Base-by-base conservation (phyloP, 352 stramenopile genomes). In the Phytophthora colocasiae region DNA sequence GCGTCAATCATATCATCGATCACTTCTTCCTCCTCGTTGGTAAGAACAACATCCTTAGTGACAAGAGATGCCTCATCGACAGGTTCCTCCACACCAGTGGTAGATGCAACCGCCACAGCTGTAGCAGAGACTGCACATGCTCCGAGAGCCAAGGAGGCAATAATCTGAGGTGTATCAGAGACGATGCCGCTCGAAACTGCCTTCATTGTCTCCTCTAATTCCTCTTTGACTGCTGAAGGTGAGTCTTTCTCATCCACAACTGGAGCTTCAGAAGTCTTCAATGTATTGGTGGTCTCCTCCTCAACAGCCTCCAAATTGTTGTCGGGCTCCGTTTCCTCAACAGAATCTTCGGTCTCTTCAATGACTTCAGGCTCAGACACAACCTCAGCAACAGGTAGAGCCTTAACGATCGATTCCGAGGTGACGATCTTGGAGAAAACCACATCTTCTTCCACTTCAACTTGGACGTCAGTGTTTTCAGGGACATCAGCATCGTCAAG, bases 161-260 rank as follows among this genome's bases (percentile, higher is more conserved):
- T 53, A 43, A 69, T 69, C 39, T 63, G 61, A 27, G 61, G 52
- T 46, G 63, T 50, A 40, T 49, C 38, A 19, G 31, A 54, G 12
- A 45, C 29, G 41, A 52, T 19, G 29, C 34, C 14, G 14, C 17
- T 63, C 27, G 14, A 19, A n/a, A 45, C 29, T 27, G 31, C 29
- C 19, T 60, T 19, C 8, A 43, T 6, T 8, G 36, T 17, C 12
- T 36, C 19, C 5, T 31, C 31, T 27, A n/a, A 4, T 5, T 31
- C 17, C 4, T 57, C 34, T 17, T 57, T 7, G 34, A 36, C 34
- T n/a, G 19, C 32, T 19, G 11, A 14, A 41, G 26, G 17, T 27
- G 51, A n/a, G 29, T 12, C 36, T 48, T 48, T n/a, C 15, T 34
- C 11, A 8, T 43, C 41, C 27, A 32, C 55, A 32, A 24, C 17